These are phyloP conservation scores for Catharanthus roseus DNA, from an alignment of 257 asterid genomes.

Conservation along the genomic window DNA sequence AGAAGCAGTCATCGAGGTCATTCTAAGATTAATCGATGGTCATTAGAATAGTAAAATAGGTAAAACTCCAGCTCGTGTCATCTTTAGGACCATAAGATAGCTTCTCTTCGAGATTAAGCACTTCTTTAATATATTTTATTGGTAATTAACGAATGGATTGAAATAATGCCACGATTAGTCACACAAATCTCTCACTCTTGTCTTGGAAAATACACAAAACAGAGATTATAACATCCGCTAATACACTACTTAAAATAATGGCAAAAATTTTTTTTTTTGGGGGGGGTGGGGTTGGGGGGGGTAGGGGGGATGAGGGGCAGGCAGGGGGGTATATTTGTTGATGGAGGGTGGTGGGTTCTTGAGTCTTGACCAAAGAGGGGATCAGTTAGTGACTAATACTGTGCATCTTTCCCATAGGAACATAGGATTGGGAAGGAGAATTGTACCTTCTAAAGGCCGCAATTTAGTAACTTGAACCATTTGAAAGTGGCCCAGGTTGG, in stretches of 20 bases:
- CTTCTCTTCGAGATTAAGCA: conserved; percentile 26
- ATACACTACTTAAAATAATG: background rate
- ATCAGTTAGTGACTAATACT: conserved; percentile 2
- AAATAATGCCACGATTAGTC: conserved; percentile 39
- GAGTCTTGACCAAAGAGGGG: background rate
- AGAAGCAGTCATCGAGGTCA: background rate
- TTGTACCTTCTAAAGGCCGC: conserved; percentile 8
- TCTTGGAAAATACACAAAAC: background rate
- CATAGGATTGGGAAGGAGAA: conserved; percentile 6
- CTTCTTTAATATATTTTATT: conserved; percentile 12
- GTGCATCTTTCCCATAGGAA: conserved; percentile 4
- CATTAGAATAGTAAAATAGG: background rate
- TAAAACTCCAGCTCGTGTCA: conserved; percentile 29
- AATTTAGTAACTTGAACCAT: conserved; percentile 42
- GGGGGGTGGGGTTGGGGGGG: too few relatives aligned
- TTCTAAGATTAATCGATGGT: background rate
- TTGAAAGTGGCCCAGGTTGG: conserved; percentile 14
- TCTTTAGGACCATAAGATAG: conserved; percentile 26
- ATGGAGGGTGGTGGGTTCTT: background rate
- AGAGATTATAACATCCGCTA: background rate
- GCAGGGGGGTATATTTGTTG: background rate
- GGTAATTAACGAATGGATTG: conserved; percentile 26
- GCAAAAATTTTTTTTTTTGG: too few relatives aligned
- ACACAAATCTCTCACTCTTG: conserved; percentile 25
- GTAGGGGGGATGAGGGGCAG: too few relatives aligned